Conservation (phyloP, 495 filamentous ascomycete species). For the Talaromyces thailandensis region DNA sequence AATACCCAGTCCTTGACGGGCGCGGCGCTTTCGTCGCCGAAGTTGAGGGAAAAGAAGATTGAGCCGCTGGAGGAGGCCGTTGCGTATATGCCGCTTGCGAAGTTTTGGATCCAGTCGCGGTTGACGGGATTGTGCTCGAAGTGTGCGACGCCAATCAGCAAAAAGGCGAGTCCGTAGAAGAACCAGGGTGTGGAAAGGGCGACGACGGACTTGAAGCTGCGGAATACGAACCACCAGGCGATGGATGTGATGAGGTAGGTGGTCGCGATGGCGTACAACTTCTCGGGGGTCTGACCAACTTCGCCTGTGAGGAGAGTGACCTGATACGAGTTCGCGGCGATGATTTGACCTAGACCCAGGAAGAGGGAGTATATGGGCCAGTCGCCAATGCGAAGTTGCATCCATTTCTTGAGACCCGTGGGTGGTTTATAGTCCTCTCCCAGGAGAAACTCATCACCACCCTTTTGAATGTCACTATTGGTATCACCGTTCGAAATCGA, state of each 20-base stretch:
- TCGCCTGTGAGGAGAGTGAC: slow-evolving; percentile 61
- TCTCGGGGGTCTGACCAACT: slow-evolving; percentile 49
- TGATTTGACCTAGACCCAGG: slow-evolving; percentile 54
- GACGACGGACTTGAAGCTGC: slow-evolving; percentile 51
- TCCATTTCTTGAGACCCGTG: slow-evolving; percentile 49
- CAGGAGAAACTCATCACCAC: slow-evolving; percentile 49
- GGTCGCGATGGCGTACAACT: slow-evolving; percentile 57
- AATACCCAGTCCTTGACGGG: slow-evolving; percentile 44
- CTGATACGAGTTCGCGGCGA: slow-evolving; percentile 66
- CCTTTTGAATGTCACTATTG: slow-evolving; percentile 8
- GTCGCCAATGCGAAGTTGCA: slow-evolving; percentile 41
- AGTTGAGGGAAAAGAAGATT: slow-evolving; percentile 44
- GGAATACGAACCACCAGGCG: slow-evolving; percentile 59
- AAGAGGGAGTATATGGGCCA: slow-evolving; percentile 71
- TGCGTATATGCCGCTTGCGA: slow-evolving; percentile 38
- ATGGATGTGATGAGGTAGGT: slow-evolving; percentile 55
- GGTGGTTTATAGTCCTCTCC: slow-evolving; percentile 58
- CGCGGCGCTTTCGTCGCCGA: slow-evolving; percentile 40
- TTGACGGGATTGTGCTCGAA: slow-evolving; percentile 32
- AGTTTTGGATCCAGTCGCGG: slow-evolving; percentile 42
- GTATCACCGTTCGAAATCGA: slow-evolving; percentile 29
- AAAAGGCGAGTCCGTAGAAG: slow-evolving; percentile 57
- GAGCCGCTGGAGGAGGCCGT: slow-evolving; percentile 41
- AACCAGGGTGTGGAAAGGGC: slow-evolving; percentile 52
- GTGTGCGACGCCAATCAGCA: slow-evolving; percentile 58